Conservation (phyloP, 257 asterid genomes). For the Ballota nigra region DNA sequence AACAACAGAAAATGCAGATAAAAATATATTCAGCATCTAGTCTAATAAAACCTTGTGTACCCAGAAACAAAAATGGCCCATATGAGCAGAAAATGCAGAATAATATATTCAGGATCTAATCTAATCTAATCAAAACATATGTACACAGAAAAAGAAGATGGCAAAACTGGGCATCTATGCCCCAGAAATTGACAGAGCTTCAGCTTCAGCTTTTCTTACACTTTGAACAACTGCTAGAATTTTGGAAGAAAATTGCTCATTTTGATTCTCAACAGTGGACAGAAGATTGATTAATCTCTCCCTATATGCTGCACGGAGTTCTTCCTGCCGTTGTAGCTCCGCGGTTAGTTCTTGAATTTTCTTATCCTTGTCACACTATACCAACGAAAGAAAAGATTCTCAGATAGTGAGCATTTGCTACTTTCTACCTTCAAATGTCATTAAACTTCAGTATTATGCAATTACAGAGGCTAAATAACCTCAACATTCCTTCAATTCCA, state of each 20-base stretch:
- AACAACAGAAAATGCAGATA: too few species aligned
- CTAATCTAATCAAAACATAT: background rate
- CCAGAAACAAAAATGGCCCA: background rate
- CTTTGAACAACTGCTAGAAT: slow-evolving; percentile 39
- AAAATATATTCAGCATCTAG: too few species aligned
- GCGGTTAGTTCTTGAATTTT: slow-evolving; percentile 46
- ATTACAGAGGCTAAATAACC: too few species aligned
- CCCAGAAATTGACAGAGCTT: slow-evolving; percentile 26
- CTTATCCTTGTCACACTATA: slow-evolving; percentile 48
- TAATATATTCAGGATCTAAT: background rate
- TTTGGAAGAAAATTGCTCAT: slow-evolving; percentile 45
- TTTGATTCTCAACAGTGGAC: slow-evolving; percentile 35
- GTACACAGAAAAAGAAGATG: background rate
- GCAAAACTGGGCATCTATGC: background rate
- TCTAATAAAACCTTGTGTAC: too few species aligned
- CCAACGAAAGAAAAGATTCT: background rate
- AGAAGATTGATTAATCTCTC: slow-evolving; percentile 35
- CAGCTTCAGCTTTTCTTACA: slow-evolving; percentile 44
- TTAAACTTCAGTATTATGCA: background rate
- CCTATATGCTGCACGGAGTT: slow-evolving; percentile 41
- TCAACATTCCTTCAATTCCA: too few species aligned
- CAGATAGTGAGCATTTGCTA: background rate
- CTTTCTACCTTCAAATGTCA: background rate
- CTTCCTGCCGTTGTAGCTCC: slow-evolving; percentile 52
- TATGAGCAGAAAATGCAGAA: background rate